phyloP scores from a whole-genome alignment of 176 grass and related monocot species.

The Aechmea fasciata region DNA sequence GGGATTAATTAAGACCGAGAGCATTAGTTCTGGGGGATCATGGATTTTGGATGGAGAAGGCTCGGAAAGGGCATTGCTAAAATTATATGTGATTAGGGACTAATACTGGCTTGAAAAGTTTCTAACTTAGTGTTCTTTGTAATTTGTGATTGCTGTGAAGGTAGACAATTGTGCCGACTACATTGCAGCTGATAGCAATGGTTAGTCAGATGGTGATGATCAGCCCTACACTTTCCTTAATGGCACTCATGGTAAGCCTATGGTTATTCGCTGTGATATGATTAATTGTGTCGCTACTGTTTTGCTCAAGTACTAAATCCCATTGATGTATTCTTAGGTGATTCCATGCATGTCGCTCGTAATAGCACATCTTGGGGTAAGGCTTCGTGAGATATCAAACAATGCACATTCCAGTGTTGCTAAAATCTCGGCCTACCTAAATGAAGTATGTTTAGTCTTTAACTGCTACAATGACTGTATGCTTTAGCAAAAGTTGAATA shows the following conservation, averaged over 20 bases:
- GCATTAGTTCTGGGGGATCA: no score
- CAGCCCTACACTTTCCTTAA: conserved; percentile 42
- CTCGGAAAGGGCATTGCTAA: no score
- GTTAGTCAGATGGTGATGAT: conserved; percentile 57
- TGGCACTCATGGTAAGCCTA: conserved; percentile 38
- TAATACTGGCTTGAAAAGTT: conserved; percentile 6
- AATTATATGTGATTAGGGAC: no score
- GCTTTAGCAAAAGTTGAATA: no score
- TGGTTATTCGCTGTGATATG: background rate
- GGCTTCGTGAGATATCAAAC: conserved; percentile 49
- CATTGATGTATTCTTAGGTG: conserved; percentile 26
- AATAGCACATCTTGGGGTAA: conserved; percentile 47
- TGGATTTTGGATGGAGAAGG: no score
- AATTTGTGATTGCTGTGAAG: conserved; percentile 7
- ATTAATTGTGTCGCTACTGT: background rate
- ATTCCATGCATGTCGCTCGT: conserved; percentile 46
- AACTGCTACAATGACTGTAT: background rate
- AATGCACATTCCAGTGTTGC: conserved; percentile 42
- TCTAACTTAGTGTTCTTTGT: background rate
- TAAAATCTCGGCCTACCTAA: conserved; percentile 59
- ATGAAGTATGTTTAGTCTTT: conserved; percentile 42
- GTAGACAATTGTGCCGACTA: conserved; percentile 57
- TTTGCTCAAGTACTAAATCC: background rate
- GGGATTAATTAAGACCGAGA: no score
- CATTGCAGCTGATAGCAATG: conserved; percentile 63